Evolutionary conservation across 257 asterid species (phyloP), one percentile per base, ranked within the genome.

Genomic region (Solanum microdontum): DNA sequence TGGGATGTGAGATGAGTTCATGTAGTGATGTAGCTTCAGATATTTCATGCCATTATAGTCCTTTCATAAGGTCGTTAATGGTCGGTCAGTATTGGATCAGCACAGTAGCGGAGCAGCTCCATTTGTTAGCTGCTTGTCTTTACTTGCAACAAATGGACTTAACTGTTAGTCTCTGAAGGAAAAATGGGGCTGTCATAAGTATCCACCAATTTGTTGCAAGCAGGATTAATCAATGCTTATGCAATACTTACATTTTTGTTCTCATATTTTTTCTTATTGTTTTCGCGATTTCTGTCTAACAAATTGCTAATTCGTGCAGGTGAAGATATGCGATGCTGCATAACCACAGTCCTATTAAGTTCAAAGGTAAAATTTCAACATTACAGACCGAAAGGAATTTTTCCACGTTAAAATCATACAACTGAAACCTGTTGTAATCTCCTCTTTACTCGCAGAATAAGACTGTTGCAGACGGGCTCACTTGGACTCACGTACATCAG

Each of bases 401-500:
- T 85, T 26, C n/a, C 28, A 26, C 7, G 26, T 79, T 8, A 36
- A 76, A 80, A 79, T 43, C 37, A 45, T 45, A 26, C 28, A 26
- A 15, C 19, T 45, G 68, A 80, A 80, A 2, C 85, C 28, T 2
- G n/a, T 15, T 80, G n/a, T 48, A 45, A 80, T 80, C 68, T 28
- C 60, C 19, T 28, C 24, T 84, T 89, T 90, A 55, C 69, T 72
- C 79, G 28, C 92, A 96, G 98, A 93, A 90, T 88, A 93, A 88
- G 92, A 93, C 84, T 74, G 98, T 89, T 74, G 93, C 93, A 72
- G 93, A 93, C 72, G 98, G 99, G 66, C 93, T 93, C 66, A 95
- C 96, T 62, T 94, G 96, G 98, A 89, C 92, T 79, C 94, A 94
- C 88, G 91, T 94, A 51, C 98, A 96, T 83, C 98, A 94, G 90